These are phyloP conservation scores for Noccaea caerulescens DNA, from an alignment of 345 rosid species.

Conservation along the genomic window DNA sequence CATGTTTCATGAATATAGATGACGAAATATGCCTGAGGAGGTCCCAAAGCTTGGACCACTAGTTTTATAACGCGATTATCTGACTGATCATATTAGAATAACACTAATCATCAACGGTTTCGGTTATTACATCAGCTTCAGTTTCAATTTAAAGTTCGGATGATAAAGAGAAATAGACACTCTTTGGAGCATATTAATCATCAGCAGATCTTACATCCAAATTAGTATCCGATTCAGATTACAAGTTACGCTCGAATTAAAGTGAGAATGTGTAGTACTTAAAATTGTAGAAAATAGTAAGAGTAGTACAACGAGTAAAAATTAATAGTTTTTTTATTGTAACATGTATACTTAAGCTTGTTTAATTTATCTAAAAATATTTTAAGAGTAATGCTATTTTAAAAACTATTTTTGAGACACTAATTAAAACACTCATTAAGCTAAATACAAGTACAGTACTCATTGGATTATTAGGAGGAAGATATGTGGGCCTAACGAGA, in stretches of 20 bases:
- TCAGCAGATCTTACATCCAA: slow-evolving; percentile 19
- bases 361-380: not conserved
- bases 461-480: not conserved
- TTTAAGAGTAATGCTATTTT: not conserved
- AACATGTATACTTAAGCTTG: not conserved
- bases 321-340: not conserved
- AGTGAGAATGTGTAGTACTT: slow-evolving; percentile 30
- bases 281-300: not conserved
- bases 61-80: slow-evolving; percentile 23
- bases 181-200: slow-evolving; percentile 18
- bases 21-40: slow-evolving; percentile 35
- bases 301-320: slow-evolving; percentile 17
- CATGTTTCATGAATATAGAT: slow-evolving; percentile 23
- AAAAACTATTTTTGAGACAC: not conserved
- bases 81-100: slow-evolving; percentile 30
- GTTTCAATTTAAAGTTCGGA: slow-evolving; percentile 31
- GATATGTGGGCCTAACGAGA: too few species aligned
- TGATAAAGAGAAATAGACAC: slow-evolving; percentile 1
- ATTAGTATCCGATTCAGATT: slow-evolving; percentile 22
- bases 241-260: slow-evolving; percentile 8
- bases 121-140: slow-evolving; percentile 39
- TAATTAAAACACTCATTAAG: not conserved
- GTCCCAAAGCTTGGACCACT: slow-evolving; percentile 39
- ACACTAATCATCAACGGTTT: slow-evolving; percentile 42
- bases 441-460: not conserved